phyloP scores from a whole-genome alignment of 352 stramenopile genomes.

The Pythium biforme region DNA sequence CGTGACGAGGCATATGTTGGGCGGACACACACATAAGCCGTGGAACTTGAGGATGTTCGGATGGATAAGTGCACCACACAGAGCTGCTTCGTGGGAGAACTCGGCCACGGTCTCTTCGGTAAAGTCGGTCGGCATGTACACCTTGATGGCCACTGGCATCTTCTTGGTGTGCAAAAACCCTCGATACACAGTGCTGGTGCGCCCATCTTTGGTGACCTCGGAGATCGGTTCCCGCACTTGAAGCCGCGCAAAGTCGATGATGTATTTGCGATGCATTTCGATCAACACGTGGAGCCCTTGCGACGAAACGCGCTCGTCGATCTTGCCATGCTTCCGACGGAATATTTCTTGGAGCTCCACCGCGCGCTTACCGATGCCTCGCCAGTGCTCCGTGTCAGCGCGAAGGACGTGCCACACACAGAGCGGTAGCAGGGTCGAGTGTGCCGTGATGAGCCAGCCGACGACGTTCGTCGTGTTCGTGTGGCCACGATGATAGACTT shows the following conservation, averaged over 20 bases:
- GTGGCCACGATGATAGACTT: neutral
- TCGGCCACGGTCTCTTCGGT: constrained; percentile 34
- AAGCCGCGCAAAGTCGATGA: constrained; percentile 75
- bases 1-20: constrained; percentile 46
- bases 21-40: constrained; percentile 51
- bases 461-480: neutral
- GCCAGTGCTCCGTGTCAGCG: constrained; percentile 36
- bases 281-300: constrained; percentile 43
- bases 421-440: constrained; percentile 24
- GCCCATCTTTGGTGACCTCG: constrained; percentile 7
- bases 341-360: constrained; percentile 29
- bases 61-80: constrained; percentile 41
- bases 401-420: constrained; percentile 30
- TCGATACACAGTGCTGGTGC: constrained; percentile 35
- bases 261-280: constrained; percentile 38
- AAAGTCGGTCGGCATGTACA: constrained; percentile 52
- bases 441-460: constrained; percentile 3
- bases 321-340: constrained; percentile 24
- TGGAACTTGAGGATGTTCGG: constrained; percentile 49
- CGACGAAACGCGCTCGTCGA: constrained; percentile 39
- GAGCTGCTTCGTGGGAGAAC: constrained; percentile 47
- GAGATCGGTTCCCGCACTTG: constrained; percentile 39
- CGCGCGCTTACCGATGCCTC: constrained; percentile 25
- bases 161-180: constrained; percentile 34
- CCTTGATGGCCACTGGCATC: constrained; percentile 46